Evolutionary conservation across 495 filamentous ascomycete species (phyloP).

Genomic region (Aspergillus nanangensis): DNA sequence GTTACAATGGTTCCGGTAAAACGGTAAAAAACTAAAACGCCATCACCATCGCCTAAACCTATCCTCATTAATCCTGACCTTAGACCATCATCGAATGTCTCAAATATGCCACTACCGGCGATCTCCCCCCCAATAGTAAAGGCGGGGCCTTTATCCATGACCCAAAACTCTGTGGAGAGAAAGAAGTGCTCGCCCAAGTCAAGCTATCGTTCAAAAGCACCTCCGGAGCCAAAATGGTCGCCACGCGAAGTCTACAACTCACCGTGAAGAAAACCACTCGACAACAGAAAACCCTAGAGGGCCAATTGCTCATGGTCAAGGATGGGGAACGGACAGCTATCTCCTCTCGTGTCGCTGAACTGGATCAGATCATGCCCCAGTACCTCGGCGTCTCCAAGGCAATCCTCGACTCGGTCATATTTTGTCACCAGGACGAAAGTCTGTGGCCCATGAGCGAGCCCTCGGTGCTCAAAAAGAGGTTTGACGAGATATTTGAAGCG

Average conservation of each 20-base stretch:
- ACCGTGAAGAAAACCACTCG: constrained; percentile 76
- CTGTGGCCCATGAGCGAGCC: constrained; percentile 97
- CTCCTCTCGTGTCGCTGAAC: constrained; percentile 71
- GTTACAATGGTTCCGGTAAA: constrained; percentile 95
- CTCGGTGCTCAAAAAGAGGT: constrained; percentile 76
- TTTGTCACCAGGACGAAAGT: constrained; percentile 97
- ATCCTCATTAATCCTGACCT: neutral
- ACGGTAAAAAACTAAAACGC: constrained; percentile 45
- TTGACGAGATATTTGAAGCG: constrained; percentile 97
- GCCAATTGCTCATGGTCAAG: constrained; percentile 64
- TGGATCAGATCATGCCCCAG: constrained; percentile 79
- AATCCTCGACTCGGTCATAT: constrained; percentile 89
- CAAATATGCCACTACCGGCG: constrained; percentile 95
- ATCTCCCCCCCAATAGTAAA: constrained; percentile 88
- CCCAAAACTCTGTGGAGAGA: constrained; percentile 85
- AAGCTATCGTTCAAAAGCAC: constrained; percentile 80
- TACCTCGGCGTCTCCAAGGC: constrained; percentile 88
- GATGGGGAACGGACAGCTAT: constrained; percentile 76
- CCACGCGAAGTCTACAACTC: constrained; percentile 76
- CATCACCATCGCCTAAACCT: neutral
- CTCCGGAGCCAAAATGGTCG: constrained; percentile 70
- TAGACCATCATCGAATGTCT: constrained; percentile 98
- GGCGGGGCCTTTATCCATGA: constrained; percentile 96
- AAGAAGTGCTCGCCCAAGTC: constrained; percentile 86
- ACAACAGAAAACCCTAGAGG: constrained; percentile 75